Evolutionary conservation across 2,329 filamentous ascomycete species (phyloP), one percentile per base, ranked within the genome.

Genomic region (Aschersonia sp.): DNA sequence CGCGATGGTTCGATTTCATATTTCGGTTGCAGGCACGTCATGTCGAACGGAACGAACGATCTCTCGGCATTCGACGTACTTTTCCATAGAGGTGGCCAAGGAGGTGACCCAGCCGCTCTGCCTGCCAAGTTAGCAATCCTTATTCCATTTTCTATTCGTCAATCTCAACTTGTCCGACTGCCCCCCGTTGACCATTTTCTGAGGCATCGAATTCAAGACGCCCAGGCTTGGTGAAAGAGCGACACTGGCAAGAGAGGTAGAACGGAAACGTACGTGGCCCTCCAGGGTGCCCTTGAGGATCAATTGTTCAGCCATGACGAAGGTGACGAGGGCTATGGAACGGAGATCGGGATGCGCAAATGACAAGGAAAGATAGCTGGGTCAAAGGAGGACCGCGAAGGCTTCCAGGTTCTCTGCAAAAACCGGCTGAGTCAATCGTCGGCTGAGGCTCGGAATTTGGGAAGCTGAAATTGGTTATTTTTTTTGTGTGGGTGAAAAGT

Each of bases 21-120:
- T 3, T 22, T 22, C 35, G 35, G 8, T 2, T 9, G 8, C 35
- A 12, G 35, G 35, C 35, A 12, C 2, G 35, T 12, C 35, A 37
- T 8, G 35, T 37, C 35, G 35, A 37, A 9, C 35, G 35, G 12
- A 12, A 9, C 12, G 35, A 37, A 12, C 8, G 35, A 14, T n/a
- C 10, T n/a, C 6, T n/a, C 14, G 40, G 14, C 10, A 50, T 37
- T 47, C 10, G 50, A 61, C 83, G 68, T 83, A 94, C 87, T 95
- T 95, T 84, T 97, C 90, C 76, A 95, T 84, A 64, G 90, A 95
- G 71, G 90, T 97, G 64, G 90, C 90, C 74, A 97, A 80, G 76
- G 81, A 88, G 74, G 90, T 97, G 76, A 97, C 90, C 90, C 90
- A 97, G 81, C 90, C 90, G 79, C 85, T 92, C 76, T 80, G 61